A percentile compares a stretch with the other conserved stretches of the same genome.
Evolutionary conservation across 345 rosid species (phyloP).

Genomic region (Gynandropsis gynandra): DNA sequence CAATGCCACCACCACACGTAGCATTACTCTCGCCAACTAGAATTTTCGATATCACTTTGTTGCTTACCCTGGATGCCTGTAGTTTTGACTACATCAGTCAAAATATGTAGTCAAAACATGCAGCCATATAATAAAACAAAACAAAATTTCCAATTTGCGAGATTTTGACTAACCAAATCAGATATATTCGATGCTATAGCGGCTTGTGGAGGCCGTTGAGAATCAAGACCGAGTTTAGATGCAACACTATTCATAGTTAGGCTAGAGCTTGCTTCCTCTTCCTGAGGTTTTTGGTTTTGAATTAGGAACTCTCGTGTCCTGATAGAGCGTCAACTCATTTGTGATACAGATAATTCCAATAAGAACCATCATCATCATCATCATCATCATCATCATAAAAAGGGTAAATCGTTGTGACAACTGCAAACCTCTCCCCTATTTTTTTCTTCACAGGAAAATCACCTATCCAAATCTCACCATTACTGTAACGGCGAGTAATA

Average conservation of each 20-base stretch:
- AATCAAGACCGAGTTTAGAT: no score
- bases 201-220: no score
- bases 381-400: no score
- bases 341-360: slow-evolving; percentile 81
- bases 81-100: no score
- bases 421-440: slow-evolving; percentile 53
- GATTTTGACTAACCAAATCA: slow-evolving; percentile 73
- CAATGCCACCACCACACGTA: slow-evolving; percentile 63
- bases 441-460: slow-evolving; percentile 79
- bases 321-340: slow-evolving; percentile 45
- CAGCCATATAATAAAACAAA: slow-evolving; percentile 19
- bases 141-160: slow-evolving; percentile 16
- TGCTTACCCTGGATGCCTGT: no score
- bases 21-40: slow-evolving; percentile 46
- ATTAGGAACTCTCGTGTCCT: slow-evolving; percentile 30
- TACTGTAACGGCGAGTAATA: slow-evolving; percentile 41
- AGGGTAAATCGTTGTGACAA: slow-evolving; percentile 62
- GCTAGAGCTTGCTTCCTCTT: slow-evolving; percentile 48
- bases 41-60: slow-evolving; percentile 72
- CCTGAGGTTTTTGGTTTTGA: slow-evolving; percentile 31
- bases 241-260: no score
- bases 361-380: no score
- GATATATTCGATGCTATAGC: no score
- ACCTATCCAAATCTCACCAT: slow-evolving; percentile 88
- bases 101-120: slow-evolving; percentile 42